Evolutionary conservation across 495 filamentous ascomycete genomes (phyloP).

Genomic region (Annulohypoxylon stygium): DNA sequence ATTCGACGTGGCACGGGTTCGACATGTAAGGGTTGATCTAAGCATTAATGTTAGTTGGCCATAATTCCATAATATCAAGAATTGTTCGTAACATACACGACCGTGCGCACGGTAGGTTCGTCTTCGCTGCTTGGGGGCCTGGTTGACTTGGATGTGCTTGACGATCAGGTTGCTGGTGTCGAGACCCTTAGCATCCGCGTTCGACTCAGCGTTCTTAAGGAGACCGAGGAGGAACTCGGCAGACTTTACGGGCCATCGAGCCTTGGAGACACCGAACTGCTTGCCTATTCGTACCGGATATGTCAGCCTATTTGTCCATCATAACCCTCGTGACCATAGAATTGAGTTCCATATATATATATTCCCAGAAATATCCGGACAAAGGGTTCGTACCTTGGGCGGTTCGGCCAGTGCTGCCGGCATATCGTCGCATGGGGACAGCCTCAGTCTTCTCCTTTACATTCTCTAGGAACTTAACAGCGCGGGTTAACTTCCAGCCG

Average conservation of each 20-base stretch:
- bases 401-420: conserved; percentile 90
- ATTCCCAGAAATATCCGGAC: background rate
- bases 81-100: conserved; percentile 78
- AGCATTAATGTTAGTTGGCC: conserved; percentile 35
- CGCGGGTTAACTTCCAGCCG: conserved; percentile 97
- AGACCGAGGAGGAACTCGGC: conserved; percentile 97
- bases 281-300: conserved; percentile 75
- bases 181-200: conserved; percentile 98
- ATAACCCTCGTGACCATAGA: background rate
- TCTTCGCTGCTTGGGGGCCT: conserved; percentile 97
- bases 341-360: background rate
- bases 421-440: conserved; percentile 96
- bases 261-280: conserved; percentile 95
- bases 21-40: conserved; percentile 99
- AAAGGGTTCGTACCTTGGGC: conserved; percentile 85
- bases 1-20: conserved; percentile 99
- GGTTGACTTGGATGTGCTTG: conserved; percentile 99
- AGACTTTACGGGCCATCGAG: conserved; percentile 99
- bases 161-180: conserved; percentile 96
- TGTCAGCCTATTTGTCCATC: conserved; percentile 46
- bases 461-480: conserved; percentile 94
- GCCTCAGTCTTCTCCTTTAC: conserved; percentile 95
- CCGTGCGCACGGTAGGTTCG: conserved; percentile 99
- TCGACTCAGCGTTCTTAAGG: conserved; percentile 99
- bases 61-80: background rate